Evolutionary conservation across 306 rosid species (phyloP).

Genomic region (Trichosanthes cucumerina): DNA sequence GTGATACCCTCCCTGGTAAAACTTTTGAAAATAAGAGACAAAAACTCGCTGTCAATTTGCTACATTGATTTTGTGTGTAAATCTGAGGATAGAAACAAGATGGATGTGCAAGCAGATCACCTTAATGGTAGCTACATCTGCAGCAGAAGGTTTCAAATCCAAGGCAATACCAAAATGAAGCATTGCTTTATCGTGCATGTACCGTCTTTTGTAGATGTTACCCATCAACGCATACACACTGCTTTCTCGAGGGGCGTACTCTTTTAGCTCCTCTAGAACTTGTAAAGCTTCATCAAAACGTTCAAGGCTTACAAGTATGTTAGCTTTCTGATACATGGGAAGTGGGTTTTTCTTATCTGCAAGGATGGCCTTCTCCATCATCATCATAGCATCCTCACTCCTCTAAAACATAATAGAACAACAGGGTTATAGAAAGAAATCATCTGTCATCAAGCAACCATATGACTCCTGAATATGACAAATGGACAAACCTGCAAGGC

Average conservation of each 20-base stretch:
- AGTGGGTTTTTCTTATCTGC: conserved; percentile 96
- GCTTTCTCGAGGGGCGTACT: conserved; percentile 85
- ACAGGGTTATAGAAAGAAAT: conserved; percentile 11
- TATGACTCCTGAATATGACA: conserved; percentile 15
- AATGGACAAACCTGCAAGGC: conserved; percentile 57
- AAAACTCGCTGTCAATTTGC: background rate
- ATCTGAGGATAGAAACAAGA: background rate
- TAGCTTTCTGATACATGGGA: conserved; percentile 99
- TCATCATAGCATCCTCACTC: conserved; percentile 66
- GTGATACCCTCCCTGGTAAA: background rate
- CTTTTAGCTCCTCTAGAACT: conserved; percentile 81
- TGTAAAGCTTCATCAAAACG: conserved; percentile 72
- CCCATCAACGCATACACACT: conserved; percentile 98
- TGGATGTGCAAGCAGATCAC: conserved; percentile 24
- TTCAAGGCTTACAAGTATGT: conserved; percentile 66
- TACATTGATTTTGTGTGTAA: background rate
- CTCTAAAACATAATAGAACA: conserved; percentile 41
- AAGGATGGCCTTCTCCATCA: conserved; percentile 87
- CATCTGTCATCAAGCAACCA: conserved; percentile 13
- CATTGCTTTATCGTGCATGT: conserved; percentile 88
- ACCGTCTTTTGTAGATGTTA: conserved; percentile 64
- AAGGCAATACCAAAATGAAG: conserved; percentile 91
- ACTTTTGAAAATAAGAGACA: background rate
- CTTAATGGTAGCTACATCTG: conserved; percentile 94
- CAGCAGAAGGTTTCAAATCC: conserved; percentile 93